These are phyloP conservation scores for Brasenia schreberi DNA, from an alignment of 164 flowering plant species.

Conservation along the genomic window DNA sequence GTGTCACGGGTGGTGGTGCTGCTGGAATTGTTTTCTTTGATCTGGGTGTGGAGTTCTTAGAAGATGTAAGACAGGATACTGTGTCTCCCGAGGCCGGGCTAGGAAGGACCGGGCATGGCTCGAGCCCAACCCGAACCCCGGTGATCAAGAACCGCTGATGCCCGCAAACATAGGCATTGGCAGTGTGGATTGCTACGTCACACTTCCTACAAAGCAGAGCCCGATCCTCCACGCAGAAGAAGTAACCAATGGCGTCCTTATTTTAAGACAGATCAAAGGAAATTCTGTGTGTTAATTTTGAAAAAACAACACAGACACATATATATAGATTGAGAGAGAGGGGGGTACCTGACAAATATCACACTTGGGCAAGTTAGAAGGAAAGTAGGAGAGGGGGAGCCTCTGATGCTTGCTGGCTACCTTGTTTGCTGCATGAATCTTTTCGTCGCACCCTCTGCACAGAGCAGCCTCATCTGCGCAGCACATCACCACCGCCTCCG, in stretches of 20 bases:
- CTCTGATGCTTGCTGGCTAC: constrained; percentile 84
- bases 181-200: constrained; percentile 75
- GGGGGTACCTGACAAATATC: constrained; percentile 76
- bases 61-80: constrained; percentile 5
- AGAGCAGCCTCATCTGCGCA: constrained; percentile 97
- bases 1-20: not conserved
- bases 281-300: too few species aligned
- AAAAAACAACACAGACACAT: too few species aligned
- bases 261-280: too few species aligned
- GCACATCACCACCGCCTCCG: constrained; percentile 79
- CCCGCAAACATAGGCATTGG: constrained; percentile 46
- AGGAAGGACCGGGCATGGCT: constrained; percentile 27
- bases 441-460: constrained; percentile 70
- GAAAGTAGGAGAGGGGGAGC: constrained; percentile 44
- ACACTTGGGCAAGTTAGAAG: constrained; percentile 72
- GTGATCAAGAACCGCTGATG: constrained; percentile 90
- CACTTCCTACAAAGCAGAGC: constrained; percentile 89
- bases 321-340: not conserved
- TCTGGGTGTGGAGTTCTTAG: not conserved
- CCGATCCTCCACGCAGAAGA: constrained; percentile 90
- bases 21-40: constrained; percentile 1
- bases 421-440: constrained; percentile 90
- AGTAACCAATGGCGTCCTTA: constrained; percentile 77
- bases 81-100: constrained; percentile 13
- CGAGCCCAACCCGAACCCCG: constrained; percentile 82